Percentiles rank a stretch among this genome's conserved stretches.
phyloP scores from a whole-genome alignment of 208 protist species.

The Wallacemonas collosoma region DNA sequence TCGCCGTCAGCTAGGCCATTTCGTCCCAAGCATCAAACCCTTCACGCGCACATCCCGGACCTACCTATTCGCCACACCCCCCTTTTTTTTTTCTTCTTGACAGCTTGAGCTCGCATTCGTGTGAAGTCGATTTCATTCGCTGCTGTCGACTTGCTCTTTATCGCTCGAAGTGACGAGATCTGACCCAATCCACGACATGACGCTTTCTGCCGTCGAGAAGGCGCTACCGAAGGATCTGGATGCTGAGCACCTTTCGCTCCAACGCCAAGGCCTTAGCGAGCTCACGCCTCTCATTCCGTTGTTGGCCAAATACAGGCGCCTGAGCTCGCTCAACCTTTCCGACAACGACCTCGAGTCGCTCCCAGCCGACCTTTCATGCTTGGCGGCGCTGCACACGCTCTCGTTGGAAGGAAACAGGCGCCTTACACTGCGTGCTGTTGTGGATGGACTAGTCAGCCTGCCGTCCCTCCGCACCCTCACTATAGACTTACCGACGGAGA shows the following conservation, averaged over 20 bases:
- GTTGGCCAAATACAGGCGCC: slow-evolving; percentile 40
- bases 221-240: slow-evolving; percentile 27
- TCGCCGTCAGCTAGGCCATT: no score
- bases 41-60: no score
- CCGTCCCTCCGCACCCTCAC: slow-evolving; percentile 44
- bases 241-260: slow-evolving; percentile 41
- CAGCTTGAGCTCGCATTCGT: background rate
- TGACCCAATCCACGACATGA: slow-evolving; percentile 16
- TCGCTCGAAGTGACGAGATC: slow-evolving; percentile 12
- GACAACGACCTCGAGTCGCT: slow-evolving; percentile 58
- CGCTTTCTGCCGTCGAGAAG: slow-evolving; percentile 23
- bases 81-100: slow-evolving; percentile 19
- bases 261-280: slow-evolving; percentile 37
- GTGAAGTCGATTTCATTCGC: background rate
- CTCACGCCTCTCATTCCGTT: slow-evolving; percentile 53
- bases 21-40: no score
- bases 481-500: slow-evolving; percentile 52
- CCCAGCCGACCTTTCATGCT: slow-evolving; percentile 53
- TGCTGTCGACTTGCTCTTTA: background rate
- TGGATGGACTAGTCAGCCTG: slow-evolving; percentile 59
- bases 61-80: background rate
- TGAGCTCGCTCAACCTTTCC: slow-evolving; percentile 44
- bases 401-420: slow-evolving; percentile 63
- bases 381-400: slow-evolving; percentile 41
- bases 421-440: slow-evolving; percentile 34